Evolutionary conservation across 1,284 basidiomycete species (phyloP).

Genomic region (Boletus sp.): DNA sequence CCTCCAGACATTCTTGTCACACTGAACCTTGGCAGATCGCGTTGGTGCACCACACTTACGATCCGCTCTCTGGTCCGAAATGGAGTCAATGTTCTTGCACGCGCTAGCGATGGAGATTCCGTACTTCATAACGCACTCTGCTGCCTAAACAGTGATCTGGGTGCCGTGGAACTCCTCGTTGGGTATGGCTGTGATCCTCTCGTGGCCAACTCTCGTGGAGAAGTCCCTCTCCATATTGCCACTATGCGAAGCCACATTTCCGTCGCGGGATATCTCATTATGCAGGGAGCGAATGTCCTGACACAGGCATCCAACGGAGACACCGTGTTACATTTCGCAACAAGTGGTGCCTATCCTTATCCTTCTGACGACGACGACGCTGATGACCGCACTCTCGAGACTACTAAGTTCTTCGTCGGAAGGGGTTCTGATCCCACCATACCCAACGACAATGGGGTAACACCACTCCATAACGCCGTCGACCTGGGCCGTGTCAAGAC

Average conservation of each 20-base stretch:
- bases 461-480: conserved; percentile 4
- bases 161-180: not conserved
- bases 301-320: conserved; percentile 1
- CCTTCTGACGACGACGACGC: not conserved
- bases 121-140: not conserved
- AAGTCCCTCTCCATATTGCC: not conserved
- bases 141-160: not conserved
- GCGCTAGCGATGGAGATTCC: not conserved
- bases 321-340: conserved; percentile 3
- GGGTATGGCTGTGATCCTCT: not conserved
- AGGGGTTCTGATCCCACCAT: not conserved
- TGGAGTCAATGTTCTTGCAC: not conserved
- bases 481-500: not conserved
- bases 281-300: not conserved
- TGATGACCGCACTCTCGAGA: not conserved
- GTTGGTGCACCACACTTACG: not conserved
- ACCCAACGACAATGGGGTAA: not conserved
- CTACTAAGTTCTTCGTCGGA: not conserved
- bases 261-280: not conserved
- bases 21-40: not conserved
- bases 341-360: not conserved
- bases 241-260: not conserved
- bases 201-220: not conserved
- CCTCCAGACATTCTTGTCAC: not conserved
- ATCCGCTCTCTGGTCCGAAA: not conserved